These are phyloP conservation scores for Boletus subcaerulescens DNA, from an alignment of 768 basidiomycete genomes.

Conservation along the genomic window DNA sequence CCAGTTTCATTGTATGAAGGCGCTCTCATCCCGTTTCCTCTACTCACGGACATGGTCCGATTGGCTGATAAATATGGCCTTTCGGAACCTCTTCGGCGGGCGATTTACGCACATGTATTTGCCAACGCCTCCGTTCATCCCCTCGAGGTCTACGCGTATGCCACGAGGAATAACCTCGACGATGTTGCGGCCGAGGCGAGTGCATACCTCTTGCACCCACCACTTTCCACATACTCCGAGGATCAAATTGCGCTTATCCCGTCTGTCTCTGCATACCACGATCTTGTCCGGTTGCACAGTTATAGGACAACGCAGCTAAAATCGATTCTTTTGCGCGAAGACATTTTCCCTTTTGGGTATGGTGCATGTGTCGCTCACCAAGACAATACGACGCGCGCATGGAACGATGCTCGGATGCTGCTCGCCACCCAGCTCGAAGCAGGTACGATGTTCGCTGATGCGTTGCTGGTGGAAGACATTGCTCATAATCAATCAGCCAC, in stretches of 20 bases:
- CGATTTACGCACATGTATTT: slow-evolving; percentile 50
- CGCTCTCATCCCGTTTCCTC: slow-evolving; percentile 61
- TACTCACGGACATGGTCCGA: slow-evolving; percentile 54
- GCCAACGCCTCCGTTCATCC: slow-evolving; percentile 50
- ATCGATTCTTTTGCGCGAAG: slow-evolving; percentile 51
- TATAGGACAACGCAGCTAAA: slow-evolving; percentile 52
- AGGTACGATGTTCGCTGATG: slow-evolving; percentile 34
- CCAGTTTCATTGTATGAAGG: slow-evolving; percentile 32
- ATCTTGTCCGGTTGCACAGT: slow-evolving; percentile 57
- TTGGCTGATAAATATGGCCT: slow-evolving; percentile 69
- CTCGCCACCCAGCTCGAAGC: slow-evolving; percentile 50
- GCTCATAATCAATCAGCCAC: slow-evolving; percentile 42
- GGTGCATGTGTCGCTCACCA: slow-evolving; percentile 57
- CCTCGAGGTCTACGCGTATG: slow-evolving; percentile 62
- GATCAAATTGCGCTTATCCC: slow-evolving; percentile 54
- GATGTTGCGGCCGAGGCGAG: slow-evolving; percentile 56
- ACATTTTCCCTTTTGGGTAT: slow-evolving; percentile 73
- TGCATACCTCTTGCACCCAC: slow-evolving; percentile 50
- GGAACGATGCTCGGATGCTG: slow-evolving; percentile 50
- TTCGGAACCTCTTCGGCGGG: slow-evolving; percentile 40
- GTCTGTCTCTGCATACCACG: slow-evolving; percentile 60
- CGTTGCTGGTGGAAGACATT: neutral
- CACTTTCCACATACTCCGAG: slow-evolving; percentile 51
- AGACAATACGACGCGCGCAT: slow-evolving; percentile 41
- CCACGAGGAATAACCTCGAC: slow-evolving; percentile 41